Evolutionary conservation across 805 yeast genomes (phyloP), one percentile per base, ranked within the genome.

Genomic region (Ogataea pini): DNA sequence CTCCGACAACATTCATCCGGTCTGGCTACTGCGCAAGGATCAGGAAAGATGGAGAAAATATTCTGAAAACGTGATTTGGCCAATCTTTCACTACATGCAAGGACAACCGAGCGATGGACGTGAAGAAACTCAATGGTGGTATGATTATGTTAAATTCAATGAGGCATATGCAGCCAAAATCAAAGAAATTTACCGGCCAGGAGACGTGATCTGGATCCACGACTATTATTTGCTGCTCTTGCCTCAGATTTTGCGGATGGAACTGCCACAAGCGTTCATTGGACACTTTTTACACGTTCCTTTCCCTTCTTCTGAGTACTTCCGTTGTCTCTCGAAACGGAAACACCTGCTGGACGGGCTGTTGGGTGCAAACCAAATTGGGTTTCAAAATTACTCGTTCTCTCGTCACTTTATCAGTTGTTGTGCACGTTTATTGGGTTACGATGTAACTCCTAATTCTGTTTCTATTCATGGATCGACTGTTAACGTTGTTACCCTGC

Each of bases 301-400:
- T n/a, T 91, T 92, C 76, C 97, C 97, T 10, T 83, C 96, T 20
- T 84, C 90, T 14, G 99, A 94, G 68, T 90, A 91, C 65, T 89
- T 94, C 71, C 78, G 97, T 52, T 87, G 96, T 57, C 69, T 95
- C 29, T 83, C 96, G 32, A 87, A 87, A 67, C 78, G 99, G 56
- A 76, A 82, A 48, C 85, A 87, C 61, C 72, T 94, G 42, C 74
- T 94, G 49, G 96, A 89, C 61, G 98, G 99, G 14, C 79, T 94
- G 79, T 77, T 94, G 42, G 98, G 98, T 19, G 82, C 96, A 6
- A 88, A 89, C 63, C 80, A 83, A 60, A 78, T 94, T 40, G 90
- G 86, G 8, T 89, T 94, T 70, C 99, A 94, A 66, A 82, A 89
- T 57, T 82, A 79, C 46, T 82, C 92, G 7, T 92, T 91, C 72